phyloP scores from a whole-genome alignment of 176 grass and related monocot genomes.

The Luzula sylvatica region DNA sequence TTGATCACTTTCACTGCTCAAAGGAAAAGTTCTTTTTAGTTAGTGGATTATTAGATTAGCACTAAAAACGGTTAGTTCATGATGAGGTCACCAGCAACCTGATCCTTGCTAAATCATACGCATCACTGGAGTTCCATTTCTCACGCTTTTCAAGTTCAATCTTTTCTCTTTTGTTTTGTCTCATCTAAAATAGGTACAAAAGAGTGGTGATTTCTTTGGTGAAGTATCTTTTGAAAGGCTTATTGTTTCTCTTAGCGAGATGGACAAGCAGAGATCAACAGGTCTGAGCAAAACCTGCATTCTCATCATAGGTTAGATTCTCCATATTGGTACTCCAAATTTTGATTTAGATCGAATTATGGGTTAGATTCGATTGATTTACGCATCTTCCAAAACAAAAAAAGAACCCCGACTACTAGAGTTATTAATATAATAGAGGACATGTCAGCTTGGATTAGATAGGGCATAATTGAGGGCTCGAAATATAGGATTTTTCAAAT shows the following conservation, averaged over 20 bases:
- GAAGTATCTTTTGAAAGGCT: neutral
- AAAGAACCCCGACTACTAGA: too few relatives aligned
- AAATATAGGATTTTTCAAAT: too few relatives aligned
- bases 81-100: too few relatives aligned
- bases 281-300: constrained; percentile 52
- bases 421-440: too few relatives aligned
- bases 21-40: too few relatives aligned
- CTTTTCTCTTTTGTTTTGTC: neutral
- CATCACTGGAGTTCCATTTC: neutral
- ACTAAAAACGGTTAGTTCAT: too few relatives aligned
- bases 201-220: neutral
- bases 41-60: too few relatives aligned
- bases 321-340: neutral
- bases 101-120: neutral
- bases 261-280: constrained; percentile 23
- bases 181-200: neutral
- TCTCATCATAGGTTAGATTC: constrained; percentile 61
- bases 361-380: too few relatives aligned
- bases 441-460: too few relatives aligned
- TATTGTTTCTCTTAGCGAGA: neutral
- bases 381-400: too few relatives aligned
- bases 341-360: neutral
- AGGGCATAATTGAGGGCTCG: too few relatives aligned
- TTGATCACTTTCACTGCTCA: too few relatives aligned
- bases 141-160: constrained; percentile 8